Base-by-base conservation (phyloP, 306 rosid species). In the Mucuna pruriens region DNA sequence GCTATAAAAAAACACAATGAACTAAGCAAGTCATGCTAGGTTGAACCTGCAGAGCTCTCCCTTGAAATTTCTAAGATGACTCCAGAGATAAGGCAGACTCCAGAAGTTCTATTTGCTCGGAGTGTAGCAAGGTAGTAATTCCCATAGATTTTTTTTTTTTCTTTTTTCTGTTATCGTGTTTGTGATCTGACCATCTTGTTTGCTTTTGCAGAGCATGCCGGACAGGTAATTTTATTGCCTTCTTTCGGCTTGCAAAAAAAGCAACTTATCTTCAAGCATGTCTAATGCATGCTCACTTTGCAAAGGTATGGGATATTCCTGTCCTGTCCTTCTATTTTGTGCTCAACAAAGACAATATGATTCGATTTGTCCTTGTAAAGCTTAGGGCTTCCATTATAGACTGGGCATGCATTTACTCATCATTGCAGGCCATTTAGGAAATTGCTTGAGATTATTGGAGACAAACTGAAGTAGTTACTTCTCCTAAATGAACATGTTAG, bases 1-100 rank as follows among this genome's bases (percentile, higher is more conserved):
- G 55, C 80, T 48, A 45, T 45, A 48, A 61, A 77, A 17, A 80
- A 45, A 66, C 61, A n/a, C 64, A 54, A 76, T 79, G 78, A 88
- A 82, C 77, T 82, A 84, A 86, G 72, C 78, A 63, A 80, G 82
- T 87, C 34, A 66, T 84, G 29, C 84, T 88, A 93, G 99, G 99
- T 95, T 90, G 98, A 95, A 90, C 97, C 99, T 77, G 97, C 97
- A 79, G 99, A 95, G 93, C 97, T 95, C 84, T 95, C 99, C 26
- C 98, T 93, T 51, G 99, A 95, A 89, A 97, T 95, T 88, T 97
- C 99, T 55, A 90, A 93, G 92, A 95, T 95, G 99, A 88, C 98
- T 75, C 92, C 98, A 17, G 97, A 89, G 85, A 93, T 90, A 83
- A 89, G 99, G 90, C 98, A 93, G 79, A 87, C 98, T 60, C 87